These are phyloP conservation scores for Lentinus brumalis DNA, from an alignment of 768 basidiomycete genomes.

Conservation along the genomic window DNA sequence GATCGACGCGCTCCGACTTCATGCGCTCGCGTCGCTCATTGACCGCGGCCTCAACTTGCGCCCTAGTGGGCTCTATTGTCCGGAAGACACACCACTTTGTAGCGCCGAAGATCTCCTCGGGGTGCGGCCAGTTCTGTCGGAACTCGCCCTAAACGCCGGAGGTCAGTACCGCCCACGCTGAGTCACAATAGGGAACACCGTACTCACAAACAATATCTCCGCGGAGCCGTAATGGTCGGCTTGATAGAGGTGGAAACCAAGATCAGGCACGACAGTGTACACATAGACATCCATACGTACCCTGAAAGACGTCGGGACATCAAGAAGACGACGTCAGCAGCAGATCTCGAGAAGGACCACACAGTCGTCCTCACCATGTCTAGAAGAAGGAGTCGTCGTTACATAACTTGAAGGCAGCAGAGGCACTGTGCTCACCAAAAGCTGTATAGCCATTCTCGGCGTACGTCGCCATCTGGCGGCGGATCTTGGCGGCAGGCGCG, in stretches of 20 bases:
- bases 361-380: conserved; percentile 51
- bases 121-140: conserved; percentile 45
- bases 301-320: conserved; percentile 1
- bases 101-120: conserved; percentile 57
- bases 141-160: conserved; percentile 61
- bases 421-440: conserved; percentile 48
- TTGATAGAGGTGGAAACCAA: conserved; percentile 26
- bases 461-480: conserved; percentile 66
- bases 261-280: conserved; percentile 2
- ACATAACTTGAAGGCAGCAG: neutral
- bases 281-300: conserved; percentile 10
- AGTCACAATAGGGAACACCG: conserved; percentile 23
- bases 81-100: conserved; percentile 90
- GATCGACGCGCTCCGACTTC: conserved; percentile 59
- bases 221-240: conserved; percentile 89
- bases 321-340: neutral
- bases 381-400: conserved; percentile 21
- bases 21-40: conserved; percentile 73
- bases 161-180: neutral
- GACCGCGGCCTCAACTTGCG: conserved; percentile 61
- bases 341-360: neutral
- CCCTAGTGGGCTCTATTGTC: conserved; percentile 48
- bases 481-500: conserved; percentile 64
- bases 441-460: conserved; percentile 63
- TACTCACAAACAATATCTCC: conserved; percentile 82